Evolutionary conservation across 257 asterid genomes (phyloP).

Genomic region (Penstemon davidsonii): DNA sequence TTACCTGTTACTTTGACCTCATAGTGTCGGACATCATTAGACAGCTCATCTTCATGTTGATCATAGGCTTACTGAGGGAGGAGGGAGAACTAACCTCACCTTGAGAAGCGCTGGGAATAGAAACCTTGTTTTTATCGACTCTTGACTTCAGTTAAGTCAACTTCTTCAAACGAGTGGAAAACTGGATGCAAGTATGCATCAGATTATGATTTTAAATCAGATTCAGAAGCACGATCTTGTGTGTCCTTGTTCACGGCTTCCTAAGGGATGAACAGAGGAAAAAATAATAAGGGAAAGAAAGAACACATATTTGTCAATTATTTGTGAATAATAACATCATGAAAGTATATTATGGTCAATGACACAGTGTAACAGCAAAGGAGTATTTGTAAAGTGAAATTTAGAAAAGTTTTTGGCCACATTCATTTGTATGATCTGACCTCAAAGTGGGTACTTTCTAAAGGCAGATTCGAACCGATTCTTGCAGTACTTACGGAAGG

Average conservation of each 20-base stretch:
- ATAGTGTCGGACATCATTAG: constrained; percentile 29
- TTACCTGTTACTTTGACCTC: constrained; percentile 38
- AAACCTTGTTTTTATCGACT: constrained; percentile 42
- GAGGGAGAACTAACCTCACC: constrained; percentile 32
- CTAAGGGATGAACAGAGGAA: constrained; percentile 31
- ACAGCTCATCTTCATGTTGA: constrained; percentile 28
- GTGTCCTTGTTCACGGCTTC: constrained; percentile 76
- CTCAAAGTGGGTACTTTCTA: constrained; percentile 80
- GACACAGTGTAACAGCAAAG: no score
- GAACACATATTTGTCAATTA: background rate
- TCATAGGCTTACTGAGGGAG: constrained; percentile 26
- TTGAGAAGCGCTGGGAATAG: constrained; percentile 25
- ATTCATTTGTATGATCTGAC: constrained; percentile 35
- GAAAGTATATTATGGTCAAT: background rate
- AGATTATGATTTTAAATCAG: constrained; percentile 55
- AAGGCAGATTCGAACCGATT: constrained; percentile 91
- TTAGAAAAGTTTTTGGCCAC: background rate
- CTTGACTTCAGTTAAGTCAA: constrained; percentile 49
- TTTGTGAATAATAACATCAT: no score
- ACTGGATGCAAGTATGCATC: constrained; percentile 91
- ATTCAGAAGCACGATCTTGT: constrained; percentile 48
- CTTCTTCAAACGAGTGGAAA: constrained; percentile 70
- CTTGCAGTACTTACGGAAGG: constrained; percentile 85
- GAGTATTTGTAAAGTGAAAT: no score
- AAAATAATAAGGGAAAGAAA: background rate